Conservation (phyloP, 768 basidiomycete genomes). For the Artomyces pyxidatus region DNA sequence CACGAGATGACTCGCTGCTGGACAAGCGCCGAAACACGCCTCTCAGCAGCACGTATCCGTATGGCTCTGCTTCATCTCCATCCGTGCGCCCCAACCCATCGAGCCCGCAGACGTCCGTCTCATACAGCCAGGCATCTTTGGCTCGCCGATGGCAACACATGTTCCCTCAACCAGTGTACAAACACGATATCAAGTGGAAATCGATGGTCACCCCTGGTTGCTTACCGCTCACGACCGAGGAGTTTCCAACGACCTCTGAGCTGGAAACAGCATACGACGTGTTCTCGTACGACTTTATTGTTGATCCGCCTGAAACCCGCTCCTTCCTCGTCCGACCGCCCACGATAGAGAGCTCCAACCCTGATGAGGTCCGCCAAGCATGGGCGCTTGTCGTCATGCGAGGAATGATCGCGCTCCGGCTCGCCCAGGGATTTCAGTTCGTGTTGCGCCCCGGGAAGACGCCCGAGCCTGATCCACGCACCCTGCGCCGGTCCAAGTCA, state of each 20-base stretch:
- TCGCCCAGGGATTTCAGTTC: conserved; percentile 94
- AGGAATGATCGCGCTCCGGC: conserved; percentile 86
- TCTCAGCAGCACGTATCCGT: conserved; percentile 26
- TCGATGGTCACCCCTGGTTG: conserved; percentile 79
- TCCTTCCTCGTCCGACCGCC: conserved; percentile 80
- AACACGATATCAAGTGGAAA: conserved; percentile 90
- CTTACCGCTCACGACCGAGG: conserved; percentile 84
- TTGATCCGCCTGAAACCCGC: conserved; percentile 75
- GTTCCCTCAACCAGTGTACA: conserved; percentile 61
- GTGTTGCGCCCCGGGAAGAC: conserved; percentile 44
- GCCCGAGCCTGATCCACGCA: conserved; percentile 17
- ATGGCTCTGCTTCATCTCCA: conserved; percentile 39
- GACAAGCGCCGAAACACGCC: conserved; percentile 48
- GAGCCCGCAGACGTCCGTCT: conserved; percentile 46
- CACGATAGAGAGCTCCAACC: conserved; percentile 31
- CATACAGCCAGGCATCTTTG: conserved; percentile 61
- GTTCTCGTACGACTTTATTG: conserved; percentile 82
- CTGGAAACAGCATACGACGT: conserved; percentile 72
- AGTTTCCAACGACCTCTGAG: conserved; percentile 72
- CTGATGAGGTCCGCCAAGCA: conserved; percentile 53
- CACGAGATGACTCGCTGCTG: conserved; percentile 53
- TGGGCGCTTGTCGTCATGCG: conserved; percentile 83
- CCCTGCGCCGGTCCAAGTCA: conserved; percentile 44
- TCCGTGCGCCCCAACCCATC: conserved; percentile 55
- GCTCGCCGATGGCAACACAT: conserved; percentile 88